Base-by-base conservation (phyloP, 2,329 filamentous ascomycete genomes). In the Sclerotinia nivalis region DNA sequence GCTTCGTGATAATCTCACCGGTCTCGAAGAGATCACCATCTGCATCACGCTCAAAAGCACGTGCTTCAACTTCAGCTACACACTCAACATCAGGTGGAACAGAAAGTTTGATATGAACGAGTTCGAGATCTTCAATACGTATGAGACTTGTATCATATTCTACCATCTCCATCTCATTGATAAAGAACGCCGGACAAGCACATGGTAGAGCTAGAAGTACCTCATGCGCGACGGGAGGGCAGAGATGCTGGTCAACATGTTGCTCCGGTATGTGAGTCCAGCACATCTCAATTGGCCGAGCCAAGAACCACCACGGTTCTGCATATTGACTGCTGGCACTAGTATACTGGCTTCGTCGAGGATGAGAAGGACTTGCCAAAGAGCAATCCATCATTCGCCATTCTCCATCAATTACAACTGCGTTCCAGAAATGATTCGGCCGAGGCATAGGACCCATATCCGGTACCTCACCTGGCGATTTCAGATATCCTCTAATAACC, bases 321-420 rank as follows among this genome's bases (percentile, higher is more conserved):
- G 96, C 93, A 1, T 87, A 83, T 56, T 89, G 87, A 71, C 85
- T 87, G 70, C 87, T 87, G 37, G 86, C 86, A 74, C 87, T 92
- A 20, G 93, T 96, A 80, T 96, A 98, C 45, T 89, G 83, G 22
- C 83, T 84, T 61, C 96, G 88, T 70, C 88, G 89, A 13, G 96
- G 95, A 76, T 98, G 93, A 0, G 95, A 97, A 18, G 95, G 94
- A 73, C 91, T 94, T 5, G 96, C 93, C 61, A 99, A 84, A 49
- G 93, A 96, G 79, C 93, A 96, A 80, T 99, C 96, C 83, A 99
- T 93, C 74, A 98, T 91, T 65, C 96, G 91, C 96, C 96, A 99
- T 81, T 97, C 93, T 31, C 92, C 91, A 79, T 99, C 96, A 12
- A 97, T 89, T 49, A 97, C 83, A 25, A 98, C 93, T 0, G 93